Base-by-base conservation (phyloP, 2,329 filamentous ascomycete species). In the Phoma sp. region DNA sequence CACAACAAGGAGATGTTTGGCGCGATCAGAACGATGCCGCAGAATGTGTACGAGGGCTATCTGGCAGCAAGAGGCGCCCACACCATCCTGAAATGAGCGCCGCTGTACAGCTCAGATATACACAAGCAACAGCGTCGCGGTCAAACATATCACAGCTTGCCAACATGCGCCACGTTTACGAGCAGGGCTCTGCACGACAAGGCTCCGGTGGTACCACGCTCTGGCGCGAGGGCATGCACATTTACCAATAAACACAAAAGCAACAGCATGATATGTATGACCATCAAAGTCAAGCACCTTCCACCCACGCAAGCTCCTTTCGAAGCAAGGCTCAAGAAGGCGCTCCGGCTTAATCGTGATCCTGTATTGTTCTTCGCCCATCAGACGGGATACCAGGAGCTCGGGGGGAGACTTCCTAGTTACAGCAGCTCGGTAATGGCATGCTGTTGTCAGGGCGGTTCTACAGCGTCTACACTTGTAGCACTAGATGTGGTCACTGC, bases 331-430 rank as follows among this genome's bases (percentile, higher is more conserved):
- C 88, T 91, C 85, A 88, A 93, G 87, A 88, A 88, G 88, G 85
- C 86, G 91, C 92, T 96, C 93, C 93, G 92, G 93, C 93, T 97
- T 96, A 96, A 95, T 96, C 89, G 91, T 88, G 90, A 91, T 91
- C 89, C 72, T 55, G 60, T 62, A 64, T 75, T 69, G 48, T 70
- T 96, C 85, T 96, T 82, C 89, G 92, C 92, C 91, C 84, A 56
- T 77, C 76, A 83, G 85, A 89, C 87, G 84, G 84, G 83, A 82
- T 89, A 95, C 92, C 90, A 90, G 92, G 84, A 85, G 81, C 82
- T 88, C 88, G 91, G 83, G 46, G 77, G 83, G 78, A 75, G 73
- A 75, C 44, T 74, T 75, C 77, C 81, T 83, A 85, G 83, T 85
- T 84, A 84, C 83, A 84, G 80, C 75, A 76, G 75, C 74, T 66